Conservation (phyloP, 78 protist species). For the Speleostelium caveatum region DNA sequence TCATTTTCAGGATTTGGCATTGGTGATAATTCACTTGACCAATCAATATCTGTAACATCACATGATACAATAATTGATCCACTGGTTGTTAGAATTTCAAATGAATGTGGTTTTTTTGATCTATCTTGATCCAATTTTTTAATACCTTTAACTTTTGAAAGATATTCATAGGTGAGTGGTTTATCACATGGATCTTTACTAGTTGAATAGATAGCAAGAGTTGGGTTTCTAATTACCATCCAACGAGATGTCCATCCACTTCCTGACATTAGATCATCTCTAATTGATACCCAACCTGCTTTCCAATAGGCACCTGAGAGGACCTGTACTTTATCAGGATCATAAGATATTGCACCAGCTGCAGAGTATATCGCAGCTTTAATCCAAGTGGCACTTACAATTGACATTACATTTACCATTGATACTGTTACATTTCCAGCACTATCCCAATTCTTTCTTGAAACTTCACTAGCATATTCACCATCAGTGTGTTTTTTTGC, state of each 20-base stretch:
- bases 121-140: slow-evolving; percentile 17
- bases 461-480: slow-evolving; percentile 41
- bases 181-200: slow-evolving; percentile 32
- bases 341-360: slow-evolving; percentile 57
- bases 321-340: slow-evolving; percentile 23
- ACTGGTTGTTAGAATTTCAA: slow-evolving; percentile 21
- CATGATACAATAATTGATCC: slow-evolving; percentile 24
- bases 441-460: slow-evolving; percentile 32
- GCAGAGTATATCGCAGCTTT: slow-evolving; percentile 43
- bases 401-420: slow-evolving; percentile 14
- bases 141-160: slow-evolving; percentile 10
- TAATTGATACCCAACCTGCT: slow-evolving; percentile 33
- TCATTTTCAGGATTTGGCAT: slow-evolving; percentile 28
- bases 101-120: background rate
- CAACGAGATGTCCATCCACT: slow-evolving; percentile 40
- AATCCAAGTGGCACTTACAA: slow-evolving; percentile 45
- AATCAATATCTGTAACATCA: slow-evolving; percentile 16
- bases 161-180: slow-evolving; percentile 8
- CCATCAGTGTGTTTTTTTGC: slow-evolving; percentile 47
- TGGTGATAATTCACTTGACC: background rate
- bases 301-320: slow-evolving; percentile 37
- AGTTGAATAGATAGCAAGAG: slow-evolving; percentile 14
- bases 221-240: slow-evolving; percentile 41
- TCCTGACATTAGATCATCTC: slow-evolving; percentile 8
- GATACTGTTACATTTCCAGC: slow-evolving; percentile 43